Evolutionary conservation across 1,139 yeast genomes (phyloP).

Genomic region (Pichia sp.): DNA sequence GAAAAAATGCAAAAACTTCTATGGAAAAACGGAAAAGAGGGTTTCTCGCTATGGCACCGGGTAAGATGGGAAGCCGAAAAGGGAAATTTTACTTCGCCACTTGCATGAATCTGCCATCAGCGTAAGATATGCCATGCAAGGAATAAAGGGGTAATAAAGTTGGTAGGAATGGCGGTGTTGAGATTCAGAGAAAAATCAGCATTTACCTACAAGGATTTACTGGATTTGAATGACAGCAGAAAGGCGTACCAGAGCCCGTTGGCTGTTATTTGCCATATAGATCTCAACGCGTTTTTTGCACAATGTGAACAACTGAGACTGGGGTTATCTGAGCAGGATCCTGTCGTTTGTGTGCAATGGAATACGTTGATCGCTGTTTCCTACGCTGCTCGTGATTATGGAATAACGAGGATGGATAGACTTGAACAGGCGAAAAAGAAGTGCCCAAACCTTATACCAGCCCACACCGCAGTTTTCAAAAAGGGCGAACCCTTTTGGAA

Average conservation of each 20-base stretch:
- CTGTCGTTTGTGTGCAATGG: conserved; percentile 97
- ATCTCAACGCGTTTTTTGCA: conserved; percentile 92
- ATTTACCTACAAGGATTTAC: conserved; percentile 46
- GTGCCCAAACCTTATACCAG: conserved; percentile 71
- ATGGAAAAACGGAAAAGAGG: neutral
- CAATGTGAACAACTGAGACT: conserved; percentile 85
- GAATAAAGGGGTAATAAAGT: neutral
- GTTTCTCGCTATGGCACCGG: neutral
- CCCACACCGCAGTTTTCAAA: conserved; percentile 91
- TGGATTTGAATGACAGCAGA: conserved; percentile 42
- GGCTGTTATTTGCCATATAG: conserved; percentile 81
- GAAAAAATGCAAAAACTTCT: neutral
- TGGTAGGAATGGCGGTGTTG: conserved; percentile 6
- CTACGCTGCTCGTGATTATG: conserved; percentile 81
- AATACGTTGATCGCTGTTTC: conserved; percentile 81
- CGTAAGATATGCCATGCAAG: neutral
- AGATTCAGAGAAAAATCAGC: conserved; percentile 26
- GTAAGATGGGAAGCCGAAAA: neutral
- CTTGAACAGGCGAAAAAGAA: conserved; percentile 62
- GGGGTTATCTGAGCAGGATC: conserved; percentile 60
- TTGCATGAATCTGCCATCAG: neutral
- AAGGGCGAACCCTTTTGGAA: conserved; percentile 85
- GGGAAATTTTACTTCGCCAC: neutral
- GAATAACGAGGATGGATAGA: conserved; percentile 74
- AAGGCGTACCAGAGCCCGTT: conserved; percentile 60